Base-by-base conservation (phyloP, 2,329 filamentous ascomycete genomes). In the Penicillium sumatraense region DNA sequence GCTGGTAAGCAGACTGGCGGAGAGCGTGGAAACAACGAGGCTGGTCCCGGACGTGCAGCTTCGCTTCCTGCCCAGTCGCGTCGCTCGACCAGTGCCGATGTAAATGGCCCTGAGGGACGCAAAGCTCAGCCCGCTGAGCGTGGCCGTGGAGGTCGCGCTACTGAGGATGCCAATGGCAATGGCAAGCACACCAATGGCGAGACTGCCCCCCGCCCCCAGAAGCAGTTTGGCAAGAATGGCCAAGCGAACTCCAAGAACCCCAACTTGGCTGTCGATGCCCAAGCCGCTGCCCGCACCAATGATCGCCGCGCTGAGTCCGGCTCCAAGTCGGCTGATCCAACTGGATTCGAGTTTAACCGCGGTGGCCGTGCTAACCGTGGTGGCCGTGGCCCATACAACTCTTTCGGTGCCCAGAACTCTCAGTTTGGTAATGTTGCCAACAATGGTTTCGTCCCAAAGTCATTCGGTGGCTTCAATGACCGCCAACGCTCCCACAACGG, bases 311-410 rank as follows among this genome's bases (percentile, higher is more conserved):
- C 72, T 29, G 74, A 77, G 33, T 71, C 68, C 41, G 69, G 69
- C 27, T 66, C 73, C 16, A 72, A 74, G 59, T 74, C 74, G 20
- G 72, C 72, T 9, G 75, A 77, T 23, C 58, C 69, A 21, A 59
- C 58, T 49, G 65, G 69, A 51, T 70, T 69, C 21, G 74, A 74
- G 9, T 69, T 72, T 55, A 58, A 63, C 57, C 72, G 72, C 53
- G 71, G 75, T 51, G 71, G 75, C 48, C 72, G 75, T 38, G 68
- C 72, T 46, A 72, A 75, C 61, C 74, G 77, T 44, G 76, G 76
- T 52, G 68, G 77, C 51, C 76, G 77, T 29, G 71, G 69, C 33
- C 70, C 52, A 21, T 66, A 76, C 59, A 62, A 67, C 31, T 67
- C 61, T 35, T 77, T 71, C 59, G 64, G 60, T 53, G 66, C 68